Evolutionary conservation across 805 yeast species (phyloP), one percentile per base, ranked within the genome.

Genomic region (Sungouiozyma ichnusensis): DNA sequence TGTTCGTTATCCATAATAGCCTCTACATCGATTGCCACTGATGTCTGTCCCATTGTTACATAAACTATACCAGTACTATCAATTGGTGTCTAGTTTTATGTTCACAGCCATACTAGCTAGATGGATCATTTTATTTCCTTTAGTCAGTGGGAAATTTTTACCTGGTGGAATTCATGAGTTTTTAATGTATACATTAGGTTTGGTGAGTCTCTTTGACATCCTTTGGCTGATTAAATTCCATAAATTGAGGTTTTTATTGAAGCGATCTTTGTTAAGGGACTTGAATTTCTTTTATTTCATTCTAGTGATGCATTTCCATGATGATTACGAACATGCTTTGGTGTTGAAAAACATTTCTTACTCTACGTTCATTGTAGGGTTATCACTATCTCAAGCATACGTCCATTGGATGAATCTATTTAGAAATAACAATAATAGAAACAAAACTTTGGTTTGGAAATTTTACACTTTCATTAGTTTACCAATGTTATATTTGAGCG

Each of bases 111-210:
- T 66, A 14, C 45, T 63, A 60, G 40, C 67, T 2, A 58, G 90
- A 37, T 67, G 79, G 47, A 42, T 69, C 13, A 60, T 79, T 1
- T 60, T 81, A 24, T 61, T 76, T 36, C 84, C 85, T 1, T 60
- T 81, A 19, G 85, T 78, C n/a, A 83, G 85, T 0, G 59, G 76
- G 27, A 67, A 66, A 48, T 81, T 78, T 48, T 57, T 81, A 16
- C 82, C 86, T 1, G 85, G 81, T 5, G 87, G 85, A 0, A 76
- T 81, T 11, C 83, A 84, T 36, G 82, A 75, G 48, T 81, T 78
- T 60, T 73, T 77, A 18, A 56, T 57, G 36, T 51, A 49, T 35
- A 16, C 53, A 20, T 24, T 61, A 43, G 40, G 57, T 9, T 51
- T 39, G 31, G 37, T 55, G 11, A 48, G 57, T 18, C 9, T 45